Base-by-base conservation (phyloP, 2,329 filamentous ascomycete genomes). In the Xenoacremonium recifei region DNA sequence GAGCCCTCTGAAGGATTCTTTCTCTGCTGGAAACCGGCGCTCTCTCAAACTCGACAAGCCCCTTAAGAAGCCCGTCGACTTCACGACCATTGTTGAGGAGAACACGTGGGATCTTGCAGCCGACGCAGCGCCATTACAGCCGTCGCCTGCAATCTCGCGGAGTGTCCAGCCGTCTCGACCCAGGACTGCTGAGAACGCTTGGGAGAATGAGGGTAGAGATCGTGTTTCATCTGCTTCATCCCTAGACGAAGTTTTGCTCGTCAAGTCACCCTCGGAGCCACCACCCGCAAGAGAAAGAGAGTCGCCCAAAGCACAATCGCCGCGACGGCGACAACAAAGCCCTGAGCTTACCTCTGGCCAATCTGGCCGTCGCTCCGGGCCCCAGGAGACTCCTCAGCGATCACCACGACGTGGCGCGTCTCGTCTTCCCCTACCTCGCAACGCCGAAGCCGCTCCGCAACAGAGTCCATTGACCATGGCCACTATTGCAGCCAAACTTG, bases 381-480 rank as follows among this genome's bases (percentile, higher is more conserved):
- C 29, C 13, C 46, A 44, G 7, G 29, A 37, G 17, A 53, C 48
- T 10, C 47, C 48, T 20, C 48, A 16, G 27, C 49, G 54, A 12
- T 50, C 51, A 3, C 49, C 51, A 7, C 52, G 54, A 15, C 41
- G 49, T 38, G 47, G 43, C 25, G 48, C 40, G 30, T 56, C 53
- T 11, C 53, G 49, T 12, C 52, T 53, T 19, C 58, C 48, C 17
- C 50, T 71, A n/a, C 60, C 67, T 33, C 59, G 65, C 46, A 56
- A 61, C 43, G 42, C 62, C 2, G 68, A 69, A 18, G 67, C 67
- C 4, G 57, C 61, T 2, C 64, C 69, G 5, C 72, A 76, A 36
- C 78, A 81, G 48, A 79, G 73, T 20, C 79, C 79, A 0, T 61
- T 83, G 4, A 81, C 75, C 16, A 81, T 82, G 73, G 76, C 78